Evolutionary conservation across 106 monocot genomes (phyloP), one percentile per base, ranked within the genome.

Genomic region (Narthecium ossifragum): DNA sequence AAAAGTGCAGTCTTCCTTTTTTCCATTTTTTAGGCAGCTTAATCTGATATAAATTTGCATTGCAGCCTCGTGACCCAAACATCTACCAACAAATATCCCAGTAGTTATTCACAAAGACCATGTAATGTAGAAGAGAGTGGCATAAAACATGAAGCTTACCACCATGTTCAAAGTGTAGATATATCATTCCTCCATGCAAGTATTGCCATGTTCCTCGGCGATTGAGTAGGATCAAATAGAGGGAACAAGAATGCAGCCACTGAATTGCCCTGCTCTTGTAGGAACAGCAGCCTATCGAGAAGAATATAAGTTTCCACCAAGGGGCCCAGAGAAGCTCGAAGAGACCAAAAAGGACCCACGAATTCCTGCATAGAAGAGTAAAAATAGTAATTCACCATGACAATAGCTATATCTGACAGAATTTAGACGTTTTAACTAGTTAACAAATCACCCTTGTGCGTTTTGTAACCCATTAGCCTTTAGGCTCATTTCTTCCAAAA

Each of bases 291-390:
- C 61, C 88, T 72, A 85, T 93, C 93, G 45, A 89, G 85, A 54
- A 93, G 77, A 57, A 93, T 74, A 69, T 85, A 93, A 53, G 88
- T 85, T 72, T 89, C 88, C 15, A 93, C 53, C 59, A 93, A 33
- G 49, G 85, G 88, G 7, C 85, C 88, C 27, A 93, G 66, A 51
- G 88, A 75, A 63, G 82, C 93, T 26, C 88, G 70, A 63, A 93
- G 76, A 68, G 88, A 75, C 93, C 88, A 93, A 52, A 80, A 93
- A 43, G 88, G 85, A 63, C 93, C 93, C 53, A 93, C 66, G 63
- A 77, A 60, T 70, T 75, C 85, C 93, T 93, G 79, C 71, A 90
- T 40, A 41, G 50, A n/a, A n/a, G n/a, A n/a, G 15, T 7, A 73
- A 61, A 60, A 48, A 32, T 17, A 9, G 2, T 22, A n/a, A n/a